Base-by-base conservation (phyloP, 371 early-diverging fungal genomes). In the Nosema muscidifuracis region DNA sequence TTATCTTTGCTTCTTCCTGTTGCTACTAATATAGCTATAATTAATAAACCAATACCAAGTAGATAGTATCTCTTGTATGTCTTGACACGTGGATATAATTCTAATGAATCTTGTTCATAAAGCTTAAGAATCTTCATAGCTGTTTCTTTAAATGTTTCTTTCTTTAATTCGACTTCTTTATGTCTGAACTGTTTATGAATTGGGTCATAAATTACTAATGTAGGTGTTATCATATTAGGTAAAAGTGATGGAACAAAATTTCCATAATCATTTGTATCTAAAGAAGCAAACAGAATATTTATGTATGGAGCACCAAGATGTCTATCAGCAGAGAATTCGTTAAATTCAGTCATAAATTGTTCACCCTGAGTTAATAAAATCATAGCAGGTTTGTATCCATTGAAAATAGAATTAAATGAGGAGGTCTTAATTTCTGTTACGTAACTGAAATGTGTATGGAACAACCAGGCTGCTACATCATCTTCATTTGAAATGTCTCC, bases 361-460 rank as follows among this genome's bases (percentile, higher is more conserved):
- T 79, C 81, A 30, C 64, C 71, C 36, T 71, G 33, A 22, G 81
- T 77, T 0, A 84, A 24, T 16, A 84, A 67, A 22, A 81, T 26
- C 33, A 83, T 50, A 10, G 75, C 82, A 16, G 85, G 85, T 62
- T 84, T 84, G 26, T 81, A 67, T 0, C 85, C 85, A 68, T 83
- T 82, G 74, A 84, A 84, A 43, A 84, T 74, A 16, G 80, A 66
- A 58, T 76, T 81, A 70, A 84, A 84, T 66, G 82, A 83, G n/a
- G 80, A 77, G 44, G 79, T 82, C 0, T 50, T 67, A 9, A 84
- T 73, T 58, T 67, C 78, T 38, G 83, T 81, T n/a, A 82, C 67
- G 55, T 82, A 73, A 12, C 80, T 78, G 73, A 82, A 84, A 73
- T 83, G 83, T 2, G 83, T 68, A 62, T 82, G 80, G 68, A 82